phyloP scores from a whole-genome alignment of 2,329 filamentous ascomycete genomes.

The Diaporthe longicolla region DNA sequence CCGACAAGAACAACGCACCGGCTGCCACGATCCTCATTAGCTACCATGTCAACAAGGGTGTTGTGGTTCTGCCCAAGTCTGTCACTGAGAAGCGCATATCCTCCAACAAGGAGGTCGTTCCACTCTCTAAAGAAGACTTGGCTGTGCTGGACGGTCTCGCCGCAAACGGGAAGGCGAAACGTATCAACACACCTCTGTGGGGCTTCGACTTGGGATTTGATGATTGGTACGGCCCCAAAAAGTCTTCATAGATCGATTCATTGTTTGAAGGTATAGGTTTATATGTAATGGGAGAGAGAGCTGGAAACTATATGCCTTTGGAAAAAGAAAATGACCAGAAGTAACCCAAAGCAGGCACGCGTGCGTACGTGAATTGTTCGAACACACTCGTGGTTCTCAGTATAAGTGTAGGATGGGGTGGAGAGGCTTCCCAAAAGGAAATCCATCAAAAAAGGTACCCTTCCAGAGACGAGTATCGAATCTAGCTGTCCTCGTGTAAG shows the following conservation, averaged over 20 bases:
- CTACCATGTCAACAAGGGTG: slow-evolving; percentile 46
- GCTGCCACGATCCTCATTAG: slow-evolving; percentile 45
- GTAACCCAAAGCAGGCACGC: too few species aligned
- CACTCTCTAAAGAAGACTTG: slow-evolving; percentile 43
- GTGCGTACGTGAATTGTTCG: too few species aligned
- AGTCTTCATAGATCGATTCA: neutral
- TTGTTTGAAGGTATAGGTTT: too few species aligned
- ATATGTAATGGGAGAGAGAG: neutral
- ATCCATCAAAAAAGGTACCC: too few species aligned
- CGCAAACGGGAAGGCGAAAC: slow-evolving; percentile 51
- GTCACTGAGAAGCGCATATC: slow-evolving; percentile 45
- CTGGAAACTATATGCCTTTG: slow-evolving; percentile 44
- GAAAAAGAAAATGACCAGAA: neutral
- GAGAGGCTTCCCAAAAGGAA: too few species aligned
- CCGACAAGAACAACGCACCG: slow-evolving; percentile 43
- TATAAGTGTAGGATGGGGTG: too few species aligned
- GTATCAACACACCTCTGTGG: slow-evolving; percentile 53
- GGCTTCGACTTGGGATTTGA: slow-evolving; percentile 49
- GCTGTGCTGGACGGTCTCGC: slow-evolving; percentile 44
- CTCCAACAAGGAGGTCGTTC: slow-evolving; percentile 43
- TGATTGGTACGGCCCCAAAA: slow-evolving; percentile 56
- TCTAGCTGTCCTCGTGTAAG: too few species aligned
- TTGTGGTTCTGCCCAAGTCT: slow-evolving; percentile 45
- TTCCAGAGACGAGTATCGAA: too few species aligned
- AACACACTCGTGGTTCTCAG: too few species aligned